phyloP scores from a whole-genome alignment of 495 filamentous ascomycete species.

The Daldinia concentrica region DNA sequence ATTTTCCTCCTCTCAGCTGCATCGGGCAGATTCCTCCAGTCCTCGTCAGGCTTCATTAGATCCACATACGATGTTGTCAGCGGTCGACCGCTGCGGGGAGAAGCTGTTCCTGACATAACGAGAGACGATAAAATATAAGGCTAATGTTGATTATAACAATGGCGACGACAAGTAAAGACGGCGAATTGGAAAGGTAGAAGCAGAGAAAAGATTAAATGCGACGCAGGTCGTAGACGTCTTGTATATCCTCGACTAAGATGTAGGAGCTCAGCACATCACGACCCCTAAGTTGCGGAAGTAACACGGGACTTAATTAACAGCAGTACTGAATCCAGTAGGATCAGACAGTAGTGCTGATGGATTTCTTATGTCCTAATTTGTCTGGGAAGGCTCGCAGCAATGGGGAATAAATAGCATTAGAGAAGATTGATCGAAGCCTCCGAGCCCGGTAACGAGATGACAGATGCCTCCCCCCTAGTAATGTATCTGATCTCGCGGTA shows the following conservation, averaged over 20 bases:
- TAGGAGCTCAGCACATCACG: conserved; percentile 21
- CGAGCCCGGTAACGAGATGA: conserved; percentile 43
- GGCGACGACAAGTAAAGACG: neutral
- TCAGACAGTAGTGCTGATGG: conserved; percentile 45
- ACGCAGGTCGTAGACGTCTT: conserved; percentile 29
- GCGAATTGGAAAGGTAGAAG: conserved; percentile 12
- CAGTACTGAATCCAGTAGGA: conserved; percentile 39
- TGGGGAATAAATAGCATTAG: conserved; percentile 38
- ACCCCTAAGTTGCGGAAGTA: conserved; percentile 17
- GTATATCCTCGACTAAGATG: conserved; percentile 23
- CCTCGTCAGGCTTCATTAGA: conserved; percentile 49
- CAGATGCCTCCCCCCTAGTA: conserved; percentile 37
- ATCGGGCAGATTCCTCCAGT: conserved; percentile 49
- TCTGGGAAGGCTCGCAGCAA: conserved; percentile 34
- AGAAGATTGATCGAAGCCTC: conserved; percentile 34
- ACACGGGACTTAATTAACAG: conserved; percentile 32
- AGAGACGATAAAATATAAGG: neutral
- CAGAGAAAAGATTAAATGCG: conserved; percentile 34
- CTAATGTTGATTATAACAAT: neutral
- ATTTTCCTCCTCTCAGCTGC: conserved; percentile 49
- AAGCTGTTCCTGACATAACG: conserved; percentile 44
- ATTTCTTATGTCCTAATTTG: conserved; percentile 43
- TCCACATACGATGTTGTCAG: conserved; percentile 49
- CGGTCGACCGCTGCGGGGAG: conserved; percentile 48
- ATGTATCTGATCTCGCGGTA: conserved; percentile 37